A percentile compares a stretch with the other conserved stretches of the same genome.
Evolutionary conservation across 768 basidiomycete genomes (phyloP).

Genomic region (Neoboletus subvelutipes): DNA sequence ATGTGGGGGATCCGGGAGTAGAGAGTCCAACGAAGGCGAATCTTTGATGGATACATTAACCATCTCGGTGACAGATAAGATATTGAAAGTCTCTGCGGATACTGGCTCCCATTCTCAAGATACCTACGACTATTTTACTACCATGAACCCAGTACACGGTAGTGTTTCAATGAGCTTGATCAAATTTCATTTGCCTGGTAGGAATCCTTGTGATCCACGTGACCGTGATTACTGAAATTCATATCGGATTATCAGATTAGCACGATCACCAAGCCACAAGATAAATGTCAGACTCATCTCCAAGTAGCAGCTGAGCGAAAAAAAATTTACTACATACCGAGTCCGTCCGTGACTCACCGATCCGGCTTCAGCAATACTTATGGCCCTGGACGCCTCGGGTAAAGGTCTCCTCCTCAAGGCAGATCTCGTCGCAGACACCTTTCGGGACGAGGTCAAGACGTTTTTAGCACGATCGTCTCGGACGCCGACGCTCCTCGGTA

Average conservation of each 20-base stretch:
- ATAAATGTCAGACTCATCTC: background rate
- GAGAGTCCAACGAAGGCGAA: no score
- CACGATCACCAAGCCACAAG: background rate
- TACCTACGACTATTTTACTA: background rate
- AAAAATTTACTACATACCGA: background rate
- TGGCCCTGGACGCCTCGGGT: constrained; percentile 35
- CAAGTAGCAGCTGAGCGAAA: background rate
- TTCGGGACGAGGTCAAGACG: constrained; percentile 65
- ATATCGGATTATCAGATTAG: background rate
- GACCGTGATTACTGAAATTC: background rate
- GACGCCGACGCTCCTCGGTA: constrained; percentile 82
- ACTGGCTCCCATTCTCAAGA: background rate
- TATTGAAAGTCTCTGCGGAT: background rate
- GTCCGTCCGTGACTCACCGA: background rate
- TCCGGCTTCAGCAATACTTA: background rate
- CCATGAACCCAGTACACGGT: background rate
- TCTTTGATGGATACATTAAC: background rate
- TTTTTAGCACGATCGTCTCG: constrained; percentile 38
- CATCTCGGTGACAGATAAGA: background rate
- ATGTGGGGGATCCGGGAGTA: no score
- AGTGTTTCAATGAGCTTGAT: background rate
- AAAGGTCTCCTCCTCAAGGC: constrained; percentile 81
- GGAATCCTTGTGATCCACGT: constrained; percentile 5
- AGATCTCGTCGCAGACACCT: constrained; percentile 69
- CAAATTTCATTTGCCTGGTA: no score